phyloP scores from a whole-genome alignment of 2,329 filamentous ascomycete species.

The Botrytis byssoidea region DNA sequence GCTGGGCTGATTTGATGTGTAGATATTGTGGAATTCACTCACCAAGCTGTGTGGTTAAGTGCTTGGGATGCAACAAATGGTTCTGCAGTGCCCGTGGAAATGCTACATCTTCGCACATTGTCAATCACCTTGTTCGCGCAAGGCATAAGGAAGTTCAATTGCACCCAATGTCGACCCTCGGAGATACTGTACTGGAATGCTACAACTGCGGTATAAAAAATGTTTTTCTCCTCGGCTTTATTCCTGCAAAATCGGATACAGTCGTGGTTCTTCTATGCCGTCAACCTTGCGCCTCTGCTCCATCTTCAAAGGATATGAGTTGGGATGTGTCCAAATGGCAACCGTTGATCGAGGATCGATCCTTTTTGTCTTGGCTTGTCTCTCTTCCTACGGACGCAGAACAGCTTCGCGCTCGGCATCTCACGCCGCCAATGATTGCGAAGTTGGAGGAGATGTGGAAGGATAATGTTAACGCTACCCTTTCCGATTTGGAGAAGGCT shows the following conservation, averaged over 20 bases:
- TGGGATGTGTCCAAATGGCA: slow-evolving; percentile 99
- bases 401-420: slow-evolving; percentile 88
- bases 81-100: slow-evolving; percentile 98
- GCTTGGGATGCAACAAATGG: slow-evolving; percentile 94
- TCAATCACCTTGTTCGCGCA: slow-evolving; percentile 95
- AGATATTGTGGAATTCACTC: slow-evolving; percentile 98
- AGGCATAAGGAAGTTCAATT: slow-evolving; percentile 98
- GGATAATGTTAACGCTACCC: slow-evolving; percentile 83
- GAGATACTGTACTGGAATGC: slow-evolving; percentile 95
- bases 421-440: slow-evolving; percentile 91
- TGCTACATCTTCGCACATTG: slow-evolving; percentile 93
- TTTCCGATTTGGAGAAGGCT: slow-evolving; percentile 87
- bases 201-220: slow-evolving; percentile 99
- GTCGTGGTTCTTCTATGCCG: slow-evolving; percentile 96
- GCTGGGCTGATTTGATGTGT: slow-evolving; percentile 33
- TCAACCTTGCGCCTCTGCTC: slow-evolving; percentile 90
- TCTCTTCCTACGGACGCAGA: slow-evolving; percentile 86
- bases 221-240: slow-evolving; percentile 95
- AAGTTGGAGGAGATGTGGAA: slow-evolving; percentile 99
- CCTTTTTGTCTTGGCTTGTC: slow-evolving; percentile 92
- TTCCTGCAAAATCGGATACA: slow-evolving; percentile 96
- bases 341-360: slow-evolving; percentile 93
- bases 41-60: slow-evolving; percentile 92
- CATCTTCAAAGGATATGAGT: slow-evolving; percentile 98
- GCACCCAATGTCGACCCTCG: slow-evolving; percentile 86